phyloP scores from a whole-genome alignment of 352 stramenopile genomes.

The Phytophthora ramorum region DNA sequence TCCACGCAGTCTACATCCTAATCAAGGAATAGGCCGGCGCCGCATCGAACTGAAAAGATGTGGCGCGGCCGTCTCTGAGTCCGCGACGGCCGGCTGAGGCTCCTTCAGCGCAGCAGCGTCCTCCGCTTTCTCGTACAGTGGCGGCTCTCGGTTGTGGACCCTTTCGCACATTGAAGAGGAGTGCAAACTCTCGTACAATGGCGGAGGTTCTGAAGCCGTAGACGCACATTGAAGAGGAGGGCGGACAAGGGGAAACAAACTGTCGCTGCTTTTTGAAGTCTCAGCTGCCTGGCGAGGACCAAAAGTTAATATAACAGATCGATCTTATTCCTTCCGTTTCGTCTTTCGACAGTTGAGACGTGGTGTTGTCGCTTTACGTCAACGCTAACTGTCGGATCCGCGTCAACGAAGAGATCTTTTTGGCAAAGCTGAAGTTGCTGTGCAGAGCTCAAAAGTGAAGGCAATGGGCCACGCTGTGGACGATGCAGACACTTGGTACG shows the following conservation, averaged over 20 bases:
- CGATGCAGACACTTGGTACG: conserved; percentile 33
- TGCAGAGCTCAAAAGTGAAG: neutral
- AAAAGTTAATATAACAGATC: conserved; percentile 30
- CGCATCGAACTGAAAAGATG: conserved; percentile 30
- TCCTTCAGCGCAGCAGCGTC: neutral
- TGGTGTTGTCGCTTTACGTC: conserved; percentile 13
- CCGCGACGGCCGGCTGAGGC: neutral
- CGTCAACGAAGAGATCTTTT: neutral
- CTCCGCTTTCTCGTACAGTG: conserved; percentile 32
- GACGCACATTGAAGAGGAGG: conserved; percentile 42
- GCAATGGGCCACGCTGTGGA: conserved; percentile 29
- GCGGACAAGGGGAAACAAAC: conserved; percentile 1
- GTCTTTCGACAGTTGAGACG: conserved; percentile 13
- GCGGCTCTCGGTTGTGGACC: neutral
- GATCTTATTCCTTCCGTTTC: conserved; percentile 22
- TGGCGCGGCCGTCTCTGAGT: conserved; percentile 21
- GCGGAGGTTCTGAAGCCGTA: neutral
- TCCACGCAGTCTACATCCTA: conserved; percentile 80
- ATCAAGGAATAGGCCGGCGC: conserved; percentile 61
- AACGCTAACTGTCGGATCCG: neutral
- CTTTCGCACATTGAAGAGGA: conserved; percentile 42
- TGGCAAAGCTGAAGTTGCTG: conserved; percentile 1
- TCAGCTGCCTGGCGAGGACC: conserved; percentile 13
- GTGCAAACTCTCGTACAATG: conserved; percentile 42
- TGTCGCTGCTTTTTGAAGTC: neutral